Percentiles rank a stretch among this genome's conserved stretches.
Evolutionary conservation across 2,329 filamentous ascomycete genomes (phyloP).

Genomic region (Coniochaeta hoffmannii): DNA sequence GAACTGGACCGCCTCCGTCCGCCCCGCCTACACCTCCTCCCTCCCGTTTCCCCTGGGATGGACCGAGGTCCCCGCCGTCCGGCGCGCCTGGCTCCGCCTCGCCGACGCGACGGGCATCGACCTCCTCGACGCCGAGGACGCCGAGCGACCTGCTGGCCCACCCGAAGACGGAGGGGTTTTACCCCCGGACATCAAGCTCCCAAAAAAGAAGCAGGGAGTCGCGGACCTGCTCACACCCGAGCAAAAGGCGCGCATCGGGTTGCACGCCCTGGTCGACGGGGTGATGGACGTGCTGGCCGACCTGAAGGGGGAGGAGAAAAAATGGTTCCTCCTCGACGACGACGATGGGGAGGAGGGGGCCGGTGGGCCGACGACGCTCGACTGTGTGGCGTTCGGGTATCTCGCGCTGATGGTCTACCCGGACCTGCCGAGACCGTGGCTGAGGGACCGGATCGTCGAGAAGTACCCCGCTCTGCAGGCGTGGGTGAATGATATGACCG

Average conservation of each 20-base stretch:
- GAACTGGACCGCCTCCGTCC: conserved; percentile 73
- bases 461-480: conserved; percentile 13
- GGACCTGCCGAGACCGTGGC: conserved; percentile 25
- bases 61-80: conserved; percentile 68
- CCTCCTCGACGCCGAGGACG: conserved; percentile 49
- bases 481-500: conserved; percentile 13
- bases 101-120: conserved; percentile 65
- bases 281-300: conserved; percentile 66
- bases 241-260: conserved; percentile 64
- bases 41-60: conserved; percentile 86
- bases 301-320: conserved; percentile 44
- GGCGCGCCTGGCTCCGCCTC: conserved; percentile 60
- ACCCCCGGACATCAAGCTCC: too few species aligned
- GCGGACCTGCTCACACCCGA: conserved; percentile 59
- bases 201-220: conserved; percentile 45
- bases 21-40: conserved; percentile 72
- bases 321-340: conserved; percentile 43
- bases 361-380: conserved; percentile 56
- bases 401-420: conserved; percentile 59
- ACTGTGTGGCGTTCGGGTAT: conserved; percentile 77
- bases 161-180: conserved; percentile 36
- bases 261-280: conserved; percentile 64
- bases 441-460: conserved; percentile 18
- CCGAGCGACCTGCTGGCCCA: conserved; percentile 18
- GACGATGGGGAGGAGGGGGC: too few species aligned